Base-by-base conservation (phyloP, 306 rosid genomes). In the Castanospermum australe region DNA sequence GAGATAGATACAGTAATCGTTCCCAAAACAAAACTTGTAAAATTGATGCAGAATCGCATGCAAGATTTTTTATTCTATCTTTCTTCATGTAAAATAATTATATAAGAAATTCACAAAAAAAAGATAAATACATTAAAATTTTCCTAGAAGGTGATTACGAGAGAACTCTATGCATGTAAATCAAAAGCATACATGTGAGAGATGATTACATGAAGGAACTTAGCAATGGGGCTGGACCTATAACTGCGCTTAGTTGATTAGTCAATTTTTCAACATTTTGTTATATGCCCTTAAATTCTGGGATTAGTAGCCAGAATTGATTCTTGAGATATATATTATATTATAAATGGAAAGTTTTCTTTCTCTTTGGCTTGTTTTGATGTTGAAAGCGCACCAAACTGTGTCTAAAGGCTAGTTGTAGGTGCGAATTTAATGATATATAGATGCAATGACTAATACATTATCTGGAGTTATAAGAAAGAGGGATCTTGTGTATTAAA, bases 341-440 rank as follows among this genome's bases (percentile, higher is more conserved):
- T 66, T 25, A 67, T 42, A 82, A 82, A 74, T 47, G 15, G 79
- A 63, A 74, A 75, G 38, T 38, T 75, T 63, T 28, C 57, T 42
- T 25, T 48, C 35, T 47, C 1, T 28, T 36, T 63, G 80, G 67
- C 66, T 38, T 33, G 72, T 45, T 66, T 54, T 30, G 83, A 79
- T 48, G 59, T 70, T 69, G 86, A 82, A 82, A 60, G 80, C 67
- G 24, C 71, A 81, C 81, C 88, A 57, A 57, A 70, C 82, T 17
- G 32, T 61, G 64, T 14, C 68, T 78, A 78, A 67, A 73, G 41
- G 73, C 86, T 28, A 48, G 60, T 39, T 86, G 38, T 76, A 55
- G 82, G 80, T 79, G 74, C 35, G 55, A 60, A 57, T 74, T 67
- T 74, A 76, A 82, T 75, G 47, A 81, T 69, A n/a, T n/a, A n/a